Base-by-base conservation (phyloP, 2,329 filamentous ascomycete species). In the Xenoacremonium recifei region DNA sequence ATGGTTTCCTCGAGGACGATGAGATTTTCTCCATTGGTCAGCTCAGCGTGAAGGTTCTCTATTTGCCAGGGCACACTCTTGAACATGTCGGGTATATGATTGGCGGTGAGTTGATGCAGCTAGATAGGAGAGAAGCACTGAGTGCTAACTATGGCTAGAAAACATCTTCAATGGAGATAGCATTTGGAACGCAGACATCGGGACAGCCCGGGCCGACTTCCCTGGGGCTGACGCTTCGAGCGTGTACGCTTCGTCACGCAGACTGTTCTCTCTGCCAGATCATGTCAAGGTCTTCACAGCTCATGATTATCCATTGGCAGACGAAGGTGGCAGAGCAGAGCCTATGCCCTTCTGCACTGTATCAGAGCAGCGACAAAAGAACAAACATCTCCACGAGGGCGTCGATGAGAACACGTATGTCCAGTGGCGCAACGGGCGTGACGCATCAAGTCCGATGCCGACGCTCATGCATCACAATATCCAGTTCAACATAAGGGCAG, bases 1-100 rank as follows among this genome's bases (percentile, higher is more conserved):
- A 79, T 38, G 55, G 66, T 3, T 62, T 77, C 3, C 75, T 76
- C 13, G 58, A 72, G 0, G 76, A 82, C 40, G 69, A 77, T 34
- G 75, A 81, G 49, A 40, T 39, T 0, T 80, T 83, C 48, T 12
- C 45, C 0, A 65, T 83, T 23, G 78, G 80, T 0, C 37, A 54
- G 1, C 32, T 82, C 12, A 50, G 48, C 1, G 72, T 60, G 1
- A 63, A 55, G 5, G 76, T 70, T 0, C 53, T 82, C 0, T 71
- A 80, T 51, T 70, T 83, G 0, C 77, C 79, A 0, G 79, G 78
- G 0, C 76, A 82, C 50, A 81, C 78, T 0, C 76, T 77, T 0
- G 79, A 83, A 48, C 77, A 82, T 44, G 50, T 79, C 13, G 79
- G 78, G 1, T 84, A 83, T 49, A 55, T 62, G 21, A 71, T 82